Percentiles rank a stretch among this genome's conserved stretches.
Evolutionary conservation across 2,329 filamentous ascomycete genomes (phyloP).

Genomic region (Botryotinia globosa): DNA sequence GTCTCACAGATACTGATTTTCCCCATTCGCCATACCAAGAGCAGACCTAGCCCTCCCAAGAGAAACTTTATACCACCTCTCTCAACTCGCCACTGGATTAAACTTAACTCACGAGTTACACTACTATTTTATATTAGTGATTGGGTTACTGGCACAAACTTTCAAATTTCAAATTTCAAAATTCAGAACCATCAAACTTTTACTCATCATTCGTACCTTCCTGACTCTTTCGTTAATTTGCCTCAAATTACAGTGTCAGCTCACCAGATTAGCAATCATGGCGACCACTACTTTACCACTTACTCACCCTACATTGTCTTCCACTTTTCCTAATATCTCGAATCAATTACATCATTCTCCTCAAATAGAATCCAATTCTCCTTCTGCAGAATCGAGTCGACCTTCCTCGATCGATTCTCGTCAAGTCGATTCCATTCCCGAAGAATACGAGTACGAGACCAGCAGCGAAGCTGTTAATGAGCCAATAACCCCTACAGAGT

Average conservation of each 20-base stretch:
- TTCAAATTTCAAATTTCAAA: not conserved
- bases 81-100: not conserved
- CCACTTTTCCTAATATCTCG: constrained; percentile 6
- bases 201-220: constrained; percentile 9
- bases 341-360: constrained; percentile 14
- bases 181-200: not conserved
- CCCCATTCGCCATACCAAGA: not conserved
- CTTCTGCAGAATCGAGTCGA: constrained; percentile 25
- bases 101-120: not conserved
- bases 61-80: not conserved
- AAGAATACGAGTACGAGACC: constrained; percentile 55
- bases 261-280: constrained; percentile 11
- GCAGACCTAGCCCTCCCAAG: not conserved
- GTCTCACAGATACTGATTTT: not conserved
- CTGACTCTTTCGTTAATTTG: not conserved
- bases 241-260: not conserved
- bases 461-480: constrained; percentile 59
- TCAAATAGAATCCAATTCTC: constrained; percentile 2
- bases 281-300: constrained; percentile 7
- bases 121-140: not conserved
- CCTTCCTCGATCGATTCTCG: constrained; percentile 32
- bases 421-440: constrained; percentile 54
- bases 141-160: not conserved
- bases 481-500: constrained; percentile 60
- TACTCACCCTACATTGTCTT: constrained; percentile 15